phyloP scores from a whole-genome alignment of 108 stramenopile species.

The Skeletonema menzelii region DNA sequence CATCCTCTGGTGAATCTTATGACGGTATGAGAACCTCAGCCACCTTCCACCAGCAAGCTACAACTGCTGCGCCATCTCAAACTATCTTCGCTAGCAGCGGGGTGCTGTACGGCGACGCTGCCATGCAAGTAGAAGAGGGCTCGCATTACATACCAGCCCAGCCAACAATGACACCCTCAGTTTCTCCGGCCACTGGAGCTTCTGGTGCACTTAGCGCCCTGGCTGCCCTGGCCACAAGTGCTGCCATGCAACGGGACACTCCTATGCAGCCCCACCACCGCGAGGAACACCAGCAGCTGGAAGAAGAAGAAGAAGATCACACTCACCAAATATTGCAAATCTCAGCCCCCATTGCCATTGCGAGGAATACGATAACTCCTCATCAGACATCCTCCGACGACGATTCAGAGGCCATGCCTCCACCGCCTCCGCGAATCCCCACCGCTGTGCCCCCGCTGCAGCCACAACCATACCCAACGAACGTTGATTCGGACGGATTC shows the following conservation, averaged over 20 bases:
- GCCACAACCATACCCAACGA: background rate
- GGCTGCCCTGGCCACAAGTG: background rate
- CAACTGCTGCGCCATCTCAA: background rate
- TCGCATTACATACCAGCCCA: background rate
- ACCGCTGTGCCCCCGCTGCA: background rate
- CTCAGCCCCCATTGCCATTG: background rate
- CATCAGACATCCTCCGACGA: conserved; percentile 49
- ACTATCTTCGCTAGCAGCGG: background rate
- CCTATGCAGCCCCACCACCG: background rate
- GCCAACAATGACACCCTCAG: background rate
- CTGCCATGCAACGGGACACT: background rate
- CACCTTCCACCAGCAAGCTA: background rate
- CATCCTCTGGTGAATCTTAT: background rate
- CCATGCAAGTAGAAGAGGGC: background rate
- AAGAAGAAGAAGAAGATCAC: background rate
- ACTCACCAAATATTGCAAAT: background rate
- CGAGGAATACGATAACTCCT: conserved; percentile 8
- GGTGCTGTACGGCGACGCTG: background rate
- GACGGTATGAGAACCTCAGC: background rate
- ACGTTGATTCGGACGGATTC: background rate
- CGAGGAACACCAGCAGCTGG: too few relatives aligned
- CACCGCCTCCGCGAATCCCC: conserved; percentile 53
- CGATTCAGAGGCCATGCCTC: conserved; percentile 73
- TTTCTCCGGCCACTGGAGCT: background rate
- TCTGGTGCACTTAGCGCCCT: background rate